A percentile compares a stretch with the other conserved stretches of the same genome.
These are phyloP conservation scores for Besnoitia besnoiti DNA, from an alignment of 169 alveolate species.

Conservation along the genomic window DNA sequence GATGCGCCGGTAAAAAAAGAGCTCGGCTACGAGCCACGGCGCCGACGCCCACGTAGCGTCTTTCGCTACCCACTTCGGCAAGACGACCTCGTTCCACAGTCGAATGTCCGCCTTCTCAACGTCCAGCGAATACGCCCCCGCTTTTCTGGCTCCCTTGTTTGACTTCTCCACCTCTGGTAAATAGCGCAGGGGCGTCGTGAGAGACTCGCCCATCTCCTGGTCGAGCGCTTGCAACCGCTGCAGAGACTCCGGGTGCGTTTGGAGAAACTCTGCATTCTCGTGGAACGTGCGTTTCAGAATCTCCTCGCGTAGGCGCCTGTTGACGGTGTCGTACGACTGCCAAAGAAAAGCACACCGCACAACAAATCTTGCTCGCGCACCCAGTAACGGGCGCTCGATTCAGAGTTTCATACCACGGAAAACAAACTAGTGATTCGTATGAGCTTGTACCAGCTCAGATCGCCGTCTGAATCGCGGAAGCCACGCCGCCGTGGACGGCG, in stretches of 20 bases:
- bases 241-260: neutral
- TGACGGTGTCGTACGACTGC: conserved; percentile 32
- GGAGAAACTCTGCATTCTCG: neutral
- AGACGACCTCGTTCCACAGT: neutral
- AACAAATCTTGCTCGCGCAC: too few relatives aligned
- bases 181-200: conserved; percentile 2
- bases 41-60: conserved; percentile 35
- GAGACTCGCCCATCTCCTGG: conserved; percentile 1
- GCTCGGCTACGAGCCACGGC: conserved; percentile 37
- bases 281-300: conserved; percentile 7
- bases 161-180: neutral
- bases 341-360: too few relatives aligned
- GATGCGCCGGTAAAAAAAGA: conserved; percentile 18
- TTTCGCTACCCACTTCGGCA: neutral
- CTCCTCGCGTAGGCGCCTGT: conserved; percentile 37
- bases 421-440: too few relatives aligned
- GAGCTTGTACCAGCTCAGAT: too few relatives aligned
- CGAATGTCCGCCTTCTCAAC: neutral
- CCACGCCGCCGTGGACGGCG: too few relatives aligned
- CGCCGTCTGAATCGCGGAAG: too few relatives aligned
- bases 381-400: too few relatives aligned
- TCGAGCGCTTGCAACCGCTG: conserved; percentile 14
- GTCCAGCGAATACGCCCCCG: neutral
- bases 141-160: neutral
- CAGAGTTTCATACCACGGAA: too few relatives aligned